Evolutionary conservation across 108 stramenopile species (phyloP).

Genomic region (Nannochloropsis oceanica): DNA sequence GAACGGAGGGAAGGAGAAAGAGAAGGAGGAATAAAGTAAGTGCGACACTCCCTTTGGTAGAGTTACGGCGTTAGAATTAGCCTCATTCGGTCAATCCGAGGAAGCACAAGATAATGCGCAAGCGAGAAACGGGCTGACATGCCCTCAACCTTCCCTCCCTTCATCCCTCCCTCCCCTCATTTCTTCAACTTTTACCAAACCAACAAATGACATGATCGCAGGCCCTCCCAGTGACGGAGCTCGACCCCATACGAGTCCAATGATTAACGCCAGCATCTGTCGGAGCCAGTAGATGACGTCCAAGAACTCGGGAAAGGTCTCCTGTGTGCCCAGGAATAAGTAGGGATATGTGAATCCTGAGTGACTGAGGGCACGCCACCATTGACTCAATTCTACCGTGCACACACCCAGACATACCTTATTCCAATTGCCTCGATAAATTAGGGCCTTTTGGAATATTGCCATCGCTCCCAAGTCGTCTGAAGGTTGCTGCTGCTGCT

Average conservation of each 20-base stretch:
- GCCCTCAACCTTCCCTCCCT: too few relatives aligned
- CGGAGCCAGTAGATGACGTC: neutral
- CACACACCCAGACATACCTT: neutral
- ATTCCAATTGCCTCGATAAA: neutral
- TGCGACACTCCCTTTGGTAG: neutral
- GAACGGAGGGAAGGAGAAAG: neutral
- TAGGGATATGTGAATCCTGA: too few relatives aligned
- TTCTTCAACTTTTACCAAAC: neutral
- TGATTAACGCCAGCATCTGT: neutral
- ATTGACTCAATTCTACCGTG: too few relatives aligned
- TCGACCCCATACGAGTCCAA: neutral
- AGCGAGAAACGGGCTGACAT: too few relatives aligned
- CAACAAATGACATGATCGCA: neutral
- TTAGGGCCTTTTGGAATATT: neutral
- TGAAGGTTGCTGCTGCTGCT: neutral
- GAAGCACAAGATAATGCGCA: too few relatives aligned
- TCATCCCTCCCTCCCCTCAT: neutral
- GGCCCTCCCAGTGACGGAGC: neutral
- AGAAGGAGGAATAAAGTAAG: neutral
- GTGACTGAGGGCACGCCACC: too few relatives aligned
- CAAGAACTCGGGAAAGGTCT: neutral
- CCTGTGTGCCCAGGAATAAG: neutral
- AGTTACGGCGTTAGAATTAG: too few relatives aligned
- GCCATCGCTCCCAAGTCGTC: neutral
- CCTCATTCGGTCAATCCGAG: too few relatives aligned